Evolutionary conservation across 2,329 filamentous ascomycete species (phyloP), one percentile per base, ranked within the genome.

Genomic region (Didymella lethalis): DNA sequence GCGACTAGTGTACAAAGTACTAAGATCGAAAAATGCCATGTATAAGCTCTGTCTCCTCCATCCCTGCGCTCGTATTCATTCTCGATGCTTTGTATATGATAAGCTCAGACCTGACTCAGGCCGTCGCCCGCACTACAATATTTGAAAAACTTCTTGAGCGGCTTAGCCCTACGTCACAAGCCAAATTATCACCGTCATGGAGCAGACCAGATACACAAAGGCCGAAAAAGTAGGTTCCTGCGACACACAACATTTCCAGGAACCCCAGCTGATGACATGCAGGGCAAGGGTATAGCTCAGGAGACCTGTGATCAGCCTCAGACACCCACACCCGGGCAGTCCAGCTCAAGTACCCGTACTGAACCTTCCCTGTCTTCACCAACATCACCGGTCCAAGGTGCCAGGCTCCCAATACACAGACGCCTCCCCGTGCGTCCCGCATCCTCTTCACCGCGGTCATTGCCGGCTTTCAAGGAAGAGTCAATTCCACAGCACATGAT

Each of bases 351-450:
- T 14, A 25, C 14, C 11, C 8, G n/a, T 6, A 44, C 23, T 28
- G 41, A 7, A 10, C 6, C 25, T 44, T 8, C 25, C 3, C 46
- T 32, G 7, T 32, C 38, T 2, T 28, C 29, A 10, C 48, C 48
- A 12, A 51, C 36, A 32, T 51, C 48, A 23, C 38, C 38, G 25
- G 4, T 43, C 18, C 48, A 51, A 25, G 38, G 38, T 12, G 32
- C 38, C 26, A 32, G 10, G 28, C 18, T 51, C n/a, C 26, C 38
- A 10, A 18, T 32, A 12, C 14, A 20, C 28, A 32, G 23, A 18
- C 36, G 36, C 10, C 16, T 51, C 7, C 28, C 48, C 18, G 31
- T 48, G 2, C 29, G 29, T 34, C 28, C 28, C 29, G 25, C 29
- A 14, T 2, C 18, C 29, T n/a, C 29, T 23, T 32, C 18, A 6